Percentiles rank a stretch among this genome's conserved stretches.
Conservation (phyloP, 1,284 basidiomycete species). For the Neotropicomus parvogracilis region DNA sequence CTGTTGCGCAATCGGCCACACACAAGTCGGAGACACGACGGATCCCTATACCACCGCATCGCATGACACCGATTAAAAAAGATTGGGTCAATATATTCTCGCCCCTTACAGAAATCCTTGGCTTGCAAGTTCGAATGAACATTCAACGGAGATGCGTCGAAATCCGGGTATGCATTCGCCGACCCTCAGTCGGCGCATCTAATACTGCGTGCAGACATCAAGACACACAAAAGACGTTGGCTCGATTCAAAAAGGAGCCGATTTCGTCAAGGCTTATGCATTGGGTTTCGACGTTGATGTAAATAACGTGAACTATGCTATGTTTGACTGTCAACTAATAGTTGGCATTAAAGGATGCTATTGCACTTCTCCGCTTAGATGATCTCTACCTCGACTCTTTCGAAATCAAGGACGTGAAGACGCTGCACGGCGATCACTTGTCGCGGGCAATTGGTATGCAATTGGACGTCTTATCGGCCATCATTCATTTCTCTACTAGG, state of each 20-base stretch:
- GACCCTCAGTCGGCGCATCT: constrained; percentile 3
- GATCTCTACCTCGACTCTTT: constrained; percentile 98
- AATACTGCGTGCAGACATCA: constrained; percentile 66
- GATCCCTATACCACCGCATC: constrained; percentile 91
- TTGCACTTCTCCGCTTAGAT: constrained; percentile 91
- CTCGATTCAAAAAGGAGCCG: constrained; percentile 94
- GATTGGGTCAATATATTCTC: constrained; percentile 98
- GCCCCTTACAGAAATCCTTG: constrained; percentile 91
- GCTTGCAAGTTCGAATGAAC: constrained; percentile 96
- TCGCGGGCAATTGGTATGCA: constrained; percentile 86
- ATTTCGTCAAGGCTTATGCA: constrained; percentile 95
- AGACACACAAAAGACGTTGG: constrained; percentile 91
- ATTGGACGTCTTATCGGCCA: not conserved
- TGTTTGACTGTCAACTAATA: not conserved
- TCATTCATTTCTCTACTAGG: constrained; percentile 42
- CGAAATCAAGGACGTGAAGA: constrained; percentile 99
- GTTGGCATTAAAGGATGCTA: constrained; percentile 68
- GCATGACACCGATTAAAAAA: constrained; percentile 95
- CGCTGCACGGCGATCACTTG: constrained; percentile 93
- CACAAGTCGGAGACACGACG: constrained; percentile 78
- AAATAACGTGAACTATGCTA: constrained; percentile 23
- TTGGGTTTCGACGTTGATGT: constrained; percentile 94
- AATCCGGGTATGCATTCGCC: constrained; percentile 66
- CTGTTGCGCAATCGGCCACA: constrained; percentile 46
- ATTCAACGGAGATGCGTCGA: constrained; percentile 86